A percentile compares a stretch with the other conserved stretches of the same genome.
Evolutionary conservation across 2,329 filamentous ascomycete species (phyloP).

Genomic region (Colletotrichum theobromicola): DNA sequence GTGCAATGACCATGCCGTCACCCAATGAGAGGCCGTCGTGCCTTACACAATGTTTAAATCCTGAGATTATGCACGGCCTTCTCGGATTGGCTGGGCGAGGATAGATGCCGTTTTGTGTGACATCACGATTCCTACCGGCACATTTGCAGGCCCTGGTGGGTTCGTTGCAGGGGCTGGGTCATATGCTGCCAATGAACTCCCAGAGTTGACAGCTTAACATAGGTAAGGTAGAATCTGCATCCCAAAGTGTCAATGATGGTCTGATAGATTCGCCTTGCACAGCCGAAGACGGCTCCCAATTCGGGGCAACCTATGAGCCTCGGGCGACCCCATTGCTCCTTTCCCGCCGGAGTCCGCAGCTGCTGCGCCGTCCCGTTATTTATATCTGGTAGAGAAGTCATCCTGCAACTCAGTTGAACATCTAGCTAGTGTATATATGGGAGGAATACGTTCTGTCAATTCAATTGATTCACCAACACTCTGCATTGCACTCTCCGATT

Average conservation of each 20-base stretch:
- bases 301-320: neutral
- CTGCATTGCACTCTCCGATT: neutral
- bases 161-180: neutral
- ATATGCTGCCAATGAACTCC: neutral
- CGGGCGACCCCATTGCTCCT: neutral
- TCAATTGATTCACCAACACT: neutral
- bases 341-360: neutral
- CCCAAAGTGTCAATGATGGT: neutral
- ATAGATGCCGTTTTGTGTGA: neutral
- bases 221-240: neutral
- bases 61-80: neutral
- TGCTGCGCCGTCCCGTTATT: neutral
- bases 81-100: neutral
- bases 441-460: neutral
- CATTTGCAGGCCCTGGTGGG: neutral
- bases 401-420: neutral
- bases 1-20: neutral
- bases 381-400: neutral
- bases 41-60: neutral
- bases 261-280: neutral
- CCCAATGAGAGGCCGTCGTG: neutral
- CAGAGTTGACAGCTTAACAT: neutral
- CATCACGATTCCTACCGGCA: slow-evolving; percentile 6
- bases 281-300: neutral
- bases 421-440: neutral